Base-by-base conservation (phyloP, 768 basidiomycete genomes). In the Pulveroboletus sp. region DNA sequence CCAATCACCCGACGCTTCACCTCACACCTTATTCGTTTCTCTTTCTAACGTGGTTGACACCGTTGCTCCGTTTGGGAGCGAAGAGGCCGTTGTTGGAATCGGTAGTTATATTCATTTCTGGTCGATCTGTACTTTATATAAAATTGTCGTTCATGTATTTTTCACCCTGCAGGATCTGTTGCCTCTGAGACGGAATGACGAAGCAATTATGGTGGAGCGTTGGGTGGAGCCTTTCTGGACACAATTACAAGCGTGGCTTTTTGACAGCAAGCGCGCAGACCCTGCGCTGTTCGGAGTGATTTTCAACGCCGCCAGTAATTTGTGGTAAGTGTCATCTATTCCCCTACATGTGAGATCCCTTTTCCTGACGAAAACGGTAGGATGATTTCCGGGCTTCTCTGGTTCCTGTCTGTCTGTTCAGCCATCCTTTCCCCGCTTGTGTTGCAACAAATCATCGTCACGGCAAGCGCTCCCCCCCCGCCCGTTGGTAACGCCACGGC, bases 71-170 rank as follows among this genome's bases (percentile, higher is more conserved):
- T n/a, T 47, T 63, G 51, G 62, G 62, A 43, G 46, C 59, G 26
- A 63, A 61, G 53, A 54, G 62, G 27, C 62, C 62, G n/a, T 52
- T 63, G 52, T 47, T 63, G 56, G 59, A 63, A 63, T 59, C 62
- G 62, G 62, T 63, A 59, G 59, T 59, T 63, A 61, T 63, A 51
- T 63, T 56, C 26, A 17, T 34, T 52, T 61, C 54, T 54, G 56
- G 62, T 13, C 63, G 26, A 61, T 6, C 5, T 55, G 54, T 61
- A 63, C 27, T 47, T 52, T 49, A 50, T 31, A 38, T 62, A 59
- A 41, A 58, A 43, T 45, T 60, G 17, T 58, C 49, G 46, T 49
- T 39, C 23, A 34, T 51, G 19, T 43, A 49, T 49, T 39, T 37
- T 43, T 35, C 8, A 9, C 30, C 45, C 40, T 55, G 50, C 43